Conservation (phyloP, 1,139 yeast species). For the Suzukiozyma palmioleophila region DNA sequence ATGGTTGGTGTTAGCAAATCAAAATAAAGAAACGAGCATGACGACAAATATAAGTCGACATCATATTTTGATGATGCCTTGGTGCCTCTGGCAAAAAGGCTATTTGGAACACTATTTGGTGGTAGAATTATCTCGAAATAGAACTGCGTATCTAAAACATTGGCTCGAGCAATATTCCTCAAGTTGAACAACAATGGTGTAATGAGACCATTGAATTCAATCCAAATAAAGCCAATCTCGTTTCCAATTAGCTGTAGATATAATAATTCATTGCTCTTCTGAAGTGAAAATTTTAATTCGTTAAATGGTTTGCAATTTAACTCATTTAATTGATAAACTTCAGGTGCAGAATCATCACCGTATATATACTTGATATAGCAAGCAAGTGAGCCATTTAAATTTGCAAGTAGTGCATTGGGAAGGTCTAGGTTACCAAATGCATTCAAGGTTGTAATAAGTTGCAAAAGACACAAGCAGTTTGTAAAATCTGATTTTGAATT, state of each 20-base stretch:
- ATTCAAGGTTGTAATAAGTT: not conserved
- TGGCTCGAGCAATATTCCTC: not conserved
- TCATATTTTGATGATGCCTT: not conserved
- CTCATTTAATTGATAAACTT: constrained; percentile 7
- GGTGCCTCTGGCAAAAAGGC: not conserved
- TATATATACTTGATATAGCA: constrained; percentile 3
- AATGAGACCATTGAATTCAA: not conserved
- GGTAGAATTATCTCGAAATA: not conserved
- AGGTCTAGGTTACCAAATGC: not conserved
- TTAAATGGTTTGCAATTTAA: constrained; percentile 1
- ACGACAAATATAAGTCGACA: not conserved
- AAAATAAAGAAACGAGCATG: not conserved
- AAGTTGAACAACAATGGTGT: constrained; percentile 1
- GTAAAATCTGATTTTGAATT: not conserved
- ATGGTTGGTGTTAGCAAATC: not conserved
- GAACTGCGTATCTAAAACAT: not conserved
- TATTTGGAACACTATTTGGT: not conserved
- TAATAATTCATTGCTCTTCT: constrained; percentile 3
- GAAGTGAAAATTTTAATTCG: constrained; percentile 5
- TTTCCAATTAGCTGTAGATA: constrained; percentile 8
- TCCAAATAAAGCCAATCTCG: not conserved
- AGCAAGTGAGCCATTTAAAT: constrained; percentile 3
- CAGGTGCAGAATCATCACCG: constrained; percentile 2
- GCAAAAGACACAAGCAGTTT: constrained; percentile 1
- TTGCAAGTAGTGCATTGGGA: not conserved